Evolutionary conservation across 371 early-diverging fungal species (phyloP).

Genomic region (Nematocida displodere): DNA sequence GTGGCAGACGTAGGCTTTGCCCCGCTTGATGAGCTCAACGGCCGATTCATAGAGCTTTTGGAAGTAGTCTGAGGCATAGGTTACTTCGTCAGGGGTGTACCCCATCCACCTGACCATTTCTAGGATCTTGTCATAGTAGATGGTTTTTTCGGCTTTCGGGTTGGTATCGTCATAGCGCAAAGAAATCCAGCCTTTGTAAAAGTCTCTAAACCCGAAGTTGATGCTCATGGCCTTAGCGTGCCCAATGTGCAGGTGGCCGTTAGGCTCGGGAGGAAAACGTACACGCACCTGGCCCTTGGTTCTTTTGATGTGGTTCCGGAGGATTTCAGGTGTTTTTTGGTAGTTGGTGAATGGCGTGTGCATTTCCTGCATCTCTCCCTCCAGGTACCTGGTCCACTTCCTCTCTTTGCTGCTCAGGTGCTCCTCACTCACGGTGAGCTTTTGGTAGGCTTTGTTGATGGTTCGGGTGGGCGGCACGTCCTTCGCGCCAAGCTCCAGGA

Average conservation of each 20-base stretch:
- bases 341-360: conserved; percentile 94
- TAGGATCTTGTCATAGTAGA: conserved; percentile 84
- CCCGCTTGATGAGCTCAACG: conserved; percentile 74
- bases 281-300: conserved; percentile 89
- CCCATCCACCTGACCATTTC: conserved; percentile 94
- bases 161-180: conserved; percentile 98
- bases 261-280: conserved; percentile 97
- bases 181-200: conserved; percentile 80
- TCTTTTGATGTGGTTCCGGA: conserved; percentile 79
- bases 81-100: conserved; percentile 81
- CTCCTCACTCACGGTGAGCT: conserved; percentile 8
- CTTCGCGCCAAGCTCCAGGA: conserved; percentile 14
- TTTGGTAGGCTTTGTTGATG: conserved; percentile 32
- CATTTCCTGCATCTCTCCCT: conserved; percentile 67
- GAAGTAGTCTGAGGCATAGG: conserved; percentile 93
- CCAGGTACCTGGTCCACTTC: conserved; percentile 44
- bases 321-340: conserved; percentile 81
- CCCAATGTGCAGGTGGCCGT: conserved; percentile 93
- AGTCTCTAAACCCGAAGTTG: conserved; percentile 90
- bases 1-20: conserved; percentile 91
- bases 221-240: conserved; percentile 99
- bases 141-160: conserved; percentile 91
- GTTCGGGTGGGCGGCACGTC: conserved; percentile 26
- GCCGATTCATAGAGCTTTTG: conserved; percentile 61
- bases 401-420: conserved; percentile 10